Conservation (phyloP, 345 rosid species). For the Toxicodendron radicans region DNA sequence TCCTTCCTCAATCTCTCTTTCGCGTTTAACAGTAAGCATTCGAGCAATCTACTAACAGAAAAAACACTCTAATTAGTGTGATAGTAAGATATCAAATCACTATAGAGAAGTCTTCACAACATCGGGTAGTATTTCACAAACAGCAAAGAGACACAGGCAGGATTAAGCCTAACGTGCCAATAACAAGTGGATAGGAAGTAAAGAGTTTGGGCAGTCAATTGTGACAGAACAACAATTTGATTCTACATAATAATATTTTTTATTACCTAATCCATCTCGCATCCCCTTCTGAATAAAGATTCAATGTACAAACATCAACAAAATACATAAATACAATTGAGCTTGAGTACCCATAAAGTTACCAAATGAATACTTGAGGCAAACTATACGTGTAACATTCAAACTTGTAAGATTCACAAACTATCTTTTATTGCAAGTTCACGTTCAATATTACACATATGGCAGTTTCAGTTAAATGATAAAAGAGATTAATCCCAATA, state of each 20-base stretch:
- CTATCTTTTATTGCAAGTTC: no score
- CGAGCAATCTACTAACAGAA: slow-evolving; percentile 57
- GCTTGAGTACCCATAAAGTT: not conserved
- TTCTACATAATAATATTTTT: not conserved
- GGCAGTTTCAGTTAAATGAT: no score
- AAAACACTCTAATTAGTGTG: slow-evolving; percentile 6
- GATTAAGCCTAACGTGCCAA: not conserved
- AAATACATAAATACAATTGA: not conserved
- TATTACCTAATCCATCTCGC: not conserved
- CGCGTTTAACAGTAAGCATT: slow-evolving; percentile 78
- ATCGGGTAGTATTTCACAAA: no score
- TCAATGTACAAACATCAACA: not conserved
- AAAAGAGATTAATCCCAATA: no score
- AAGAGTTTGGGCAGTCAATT: not conserved
- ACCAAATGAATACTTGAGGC: not conserved
- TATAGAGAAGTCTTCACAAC: not conserved
- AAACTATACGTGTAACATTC: no score
- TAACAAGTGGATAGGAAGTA: not conserved
- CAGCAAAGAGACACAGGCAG: no score
- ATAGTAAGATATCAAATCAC: not conserved
- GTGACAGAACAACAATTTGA: not conserved
- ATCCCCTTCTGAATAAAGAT: not conserved
- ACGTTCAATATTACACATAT: no score
- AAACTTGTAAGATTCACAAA: no score
- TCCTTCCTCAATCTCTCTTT: slow-evolving; percentile 90